Percentiles rank a stretch among this genome's conserved stretches.
Evolutionary conservation across 2,329 filamentous ascomycete species (phyloP).

Genomic region (Seiridium unicorne): DNA sequence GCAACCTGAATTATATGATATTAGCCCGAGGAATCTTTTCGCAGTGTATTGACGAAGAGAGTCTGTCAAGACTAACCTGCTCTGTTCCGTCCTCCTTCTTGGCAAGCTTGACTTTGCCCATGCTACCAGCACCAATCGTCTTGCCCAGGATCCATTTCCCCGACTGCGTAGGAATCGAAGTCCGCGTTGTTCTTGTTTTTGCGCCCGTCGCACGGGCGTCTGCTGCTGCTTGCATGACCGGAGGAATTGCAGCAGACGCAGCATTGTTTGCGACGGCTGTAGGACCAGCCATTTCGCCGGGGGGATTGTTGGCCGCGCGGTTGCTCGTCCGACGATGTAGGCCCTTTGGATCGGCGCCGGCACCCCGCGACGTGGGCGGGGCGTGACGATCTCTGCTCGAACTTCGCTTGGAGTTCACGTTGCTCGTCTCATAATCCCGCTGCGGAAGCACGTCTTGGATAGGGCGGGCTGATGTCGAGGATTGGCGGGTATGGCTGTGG

Average conservation of each 20-base stretch:
- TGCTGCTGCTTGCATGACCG: constrained; percentile 38
- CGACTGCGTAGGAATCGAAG: constrained; percentile 84
- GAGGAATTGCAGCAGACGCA: constrained; percentile 49
- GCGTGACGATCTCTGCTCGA: constrained; percentile 60
- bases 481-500: constrained; percentile 29
- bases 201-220: constrained; percentile 47
- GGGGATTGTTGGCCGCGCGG: constrained; percentile 39
- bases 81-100: constrained; percentile 87
- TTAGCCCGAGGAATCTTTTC: too few relatives aligned
- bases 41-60: too few relatives aligned
- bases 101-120: constrained; percentile 98
- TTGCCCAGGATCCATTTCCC: constrained; percentile 95
- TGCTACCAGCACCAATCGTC: constrained; percentile 95
- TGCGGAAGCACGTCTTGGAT: constrained; percentile 47
- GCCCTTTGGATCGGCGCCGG: constrained; percentile 48
- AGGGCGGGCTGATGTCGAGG: constrained; percentile 39
- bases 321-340: constrained; percentile 50
- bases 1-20: constrained; percentile 62
- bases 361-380: constrained; percentile 42
- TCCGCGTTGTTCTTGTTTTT: constrained; percentile 60
- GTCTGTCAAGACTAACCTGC: constrained; percentile 59
- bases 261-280: constrained; percentile 50
- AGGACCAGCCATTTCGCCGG: constrained; percentile 47
- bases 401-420: constrained; percentile 64
- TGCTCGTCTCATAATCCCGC: constrained; percentile 72